Evolutionary conservation across 2,329 filamentous ascomycete species (phyloP).

Genomic region (Didymellaceae sp.): DNA sequence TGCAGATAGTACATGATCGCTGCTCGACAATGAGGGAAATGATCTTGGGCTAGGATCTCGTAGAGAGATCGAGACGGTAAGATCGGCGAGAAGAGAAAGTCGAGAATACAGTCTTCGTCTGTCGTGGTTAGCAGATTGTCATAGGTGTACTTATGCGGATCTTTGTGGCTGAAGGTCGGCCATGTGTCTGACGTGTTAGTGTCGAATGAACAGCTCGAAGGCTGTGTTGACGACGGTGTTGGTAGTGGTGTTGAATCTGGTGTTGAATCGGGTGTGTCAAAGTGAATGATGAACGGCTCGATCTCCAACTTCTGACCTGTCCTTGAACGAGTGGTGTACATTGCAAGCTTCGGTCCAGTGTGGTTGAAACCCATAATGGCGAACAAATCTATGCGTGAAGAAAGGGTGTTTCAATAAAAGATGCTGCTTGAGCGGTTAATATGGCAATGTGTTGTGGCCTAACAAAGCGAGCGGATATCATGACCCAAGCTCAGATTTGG

Average conservation of each 20-base stretch:
- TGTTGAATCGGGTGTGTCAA: background rate
- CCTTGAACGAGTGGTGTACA: background rate
- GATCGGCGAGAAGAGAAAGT: background rate
- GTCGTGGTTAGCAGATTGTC: background rate
- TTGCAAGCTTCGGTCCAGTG: background rate
- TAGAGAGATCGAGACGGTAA: background rate
- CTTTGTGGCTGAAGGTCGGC: background rate
- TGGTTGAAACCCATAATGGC: too few relatives aligned
- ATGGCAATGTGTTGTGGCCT: too few relatives aligned
- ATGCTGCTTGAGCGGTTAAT: too few relatives aligned
- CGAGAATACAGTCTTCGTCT: background rate
- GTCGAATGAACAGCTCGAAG: background rate
- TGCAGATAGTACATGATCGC: slow-evolving; percentile 1
- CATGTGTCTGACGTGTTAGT: background rate
- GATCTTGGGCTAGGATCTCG: background rate
- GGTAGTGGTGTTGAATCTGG: too few relatives aligned
- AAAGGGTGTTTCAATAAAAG: too few relatives aligned
- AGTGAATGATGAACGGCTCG: background rate
- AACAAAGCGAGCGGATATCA: too few relatives aligned
- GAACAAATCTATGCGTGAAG: too few relatives aligned
- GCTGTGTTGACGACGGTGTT: too few relatives aligned
- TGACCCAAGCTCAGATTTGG: too few relatives aligned
- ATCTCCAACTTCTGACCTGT: background rate
- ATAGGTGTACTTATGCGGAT: background rate
- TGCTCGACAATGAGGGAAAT: background rate